A percentile compares a stretch with the other conserved stretches of the same genome.
Evolutionary conservation across 129 eudicot species (phyloP).

Genomic region (Sambucus nigra): DNA sequence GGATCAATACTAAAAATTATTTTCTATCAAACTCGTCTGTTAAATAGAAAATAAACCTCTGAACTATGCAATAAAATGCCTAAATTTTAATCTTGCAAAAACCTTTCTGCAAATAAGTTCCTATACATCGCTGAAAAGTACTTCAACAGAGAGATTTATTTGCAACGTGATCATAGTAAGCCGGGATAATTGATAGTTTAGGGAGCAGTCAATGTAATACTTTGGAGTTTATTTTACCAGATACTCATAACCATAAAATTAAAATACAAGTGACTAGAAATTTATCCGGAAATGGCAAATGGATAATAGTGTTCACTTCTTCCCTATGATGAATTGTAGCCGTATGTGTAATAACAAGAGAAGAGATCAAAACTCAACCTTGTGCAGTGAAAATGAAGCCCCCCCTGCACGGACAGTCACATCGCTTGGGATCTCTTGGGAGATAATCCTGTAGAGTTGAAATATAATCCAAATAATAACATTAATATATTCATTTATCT

Average conservation of each 20-base stretch:
- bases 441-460: conserved; percentile 55
- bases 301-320: too few relatives aligned
- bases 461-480: neutral
- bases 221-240: too few relatives aligned
- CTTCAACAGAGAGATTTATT: too few relatives aligned
- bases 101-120: too few relatives aligned
- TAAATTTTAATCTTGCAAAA: too few relatives aligned
- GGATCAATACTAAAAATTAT: too few relatives aligned
- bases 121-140: too few relatives aligned
- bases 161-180: neutral
- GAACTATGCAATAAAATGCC: too few relatives aligned
- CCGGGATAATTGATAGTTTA: neutral
- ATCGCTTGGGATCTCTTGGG: conserved; percentile 83
- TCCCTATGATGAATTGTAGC: neutral
- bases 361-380: conserved; percentile 35
- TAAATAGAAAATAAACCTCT: too few relatives aligned
- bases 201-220: neutral
- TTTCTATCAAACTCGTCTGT: too few relatives aligned
- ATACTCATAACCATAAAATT: neutral
- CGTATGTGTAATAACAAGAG: conserved; percentile 5
- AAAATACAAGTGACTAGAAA: neutral
- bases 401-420: conserved; percentile 56
- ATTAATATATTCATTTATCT: conserved; percentile 5
- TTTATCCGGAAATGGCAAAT: too few relatives aligned
- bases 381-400: conserved; percentile 80